Evolutionary conservation across 2,329 filamentous ascomycete species (phyloP).

Genomic region (Trichoderma sp.): DNA sequence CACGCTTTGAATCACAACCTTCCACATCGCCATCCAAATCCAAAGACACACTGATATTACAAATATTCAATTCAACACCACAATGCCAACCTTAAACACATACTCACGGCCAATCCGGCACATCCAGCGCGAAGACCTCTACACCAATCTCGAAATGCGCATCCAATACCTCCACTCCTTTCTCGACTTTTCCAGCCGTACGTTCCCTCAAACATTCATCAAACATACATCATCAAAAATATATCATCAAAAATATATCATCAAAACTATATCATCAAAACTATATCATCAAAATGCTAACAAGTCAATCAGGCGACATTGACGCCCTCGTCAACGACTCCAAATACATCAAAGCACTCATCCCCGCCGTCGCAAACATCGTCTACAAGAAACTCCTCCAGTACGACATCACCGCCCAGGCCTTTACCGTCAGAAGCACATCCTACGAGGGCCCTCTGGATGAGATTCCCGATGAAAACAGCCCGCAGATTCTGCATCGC

Average conservation of each 20-base stretch:
- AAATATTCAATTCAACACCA: neutral
- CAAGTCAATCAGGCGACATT: slow-evolving; percentile 56
- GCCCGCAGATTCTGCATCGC: slow-evolving; percentile 72
- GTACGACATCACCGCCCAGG: slow-evolving; percentile 79
- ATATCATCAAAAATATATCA: no score
- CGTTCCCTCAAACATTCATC: slow-evolving; percentile 36
- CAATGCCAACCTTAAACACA: slow-evolving; percentile 11
- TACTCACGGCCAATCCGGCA: slow-evolving; percentile 52
- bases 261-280: no score
- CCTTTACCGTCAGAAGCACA: slow-evolving; percentile 65
- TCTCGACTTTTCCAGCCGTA: slow-evolving; percentile 72
- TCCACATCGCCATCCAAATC: no score
- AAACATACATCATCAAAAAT: neutral
- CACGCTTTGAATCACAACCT: neutral
- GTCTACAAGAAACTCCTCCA: slow-evolving; percentile 80
- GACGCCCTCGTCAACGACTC: slow-evolving; percentile 68
- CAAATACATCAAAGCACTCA: slow-evolving; percentile 79
- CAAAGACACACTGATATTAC: no score
- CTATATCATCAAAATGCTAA: no score
- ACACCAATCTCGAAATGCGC: slow-evolving; percentile 68
- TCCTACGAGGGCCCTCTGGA: slow-evolving; percentile 69
- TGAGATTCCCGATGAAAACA: slow-evolving; percentile 63
- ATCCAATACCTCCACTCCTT: slow-evolving; percentile 75
- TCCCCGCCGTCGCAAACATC: slow-evolving; percentile 80
- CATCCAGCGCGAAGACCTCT: slow-evolving; percentile 69